phyloP scores from a whole-genome alignment of 2,329 filamentous ascomycete species.

The Sporothrix dimorphospora region DNA sequence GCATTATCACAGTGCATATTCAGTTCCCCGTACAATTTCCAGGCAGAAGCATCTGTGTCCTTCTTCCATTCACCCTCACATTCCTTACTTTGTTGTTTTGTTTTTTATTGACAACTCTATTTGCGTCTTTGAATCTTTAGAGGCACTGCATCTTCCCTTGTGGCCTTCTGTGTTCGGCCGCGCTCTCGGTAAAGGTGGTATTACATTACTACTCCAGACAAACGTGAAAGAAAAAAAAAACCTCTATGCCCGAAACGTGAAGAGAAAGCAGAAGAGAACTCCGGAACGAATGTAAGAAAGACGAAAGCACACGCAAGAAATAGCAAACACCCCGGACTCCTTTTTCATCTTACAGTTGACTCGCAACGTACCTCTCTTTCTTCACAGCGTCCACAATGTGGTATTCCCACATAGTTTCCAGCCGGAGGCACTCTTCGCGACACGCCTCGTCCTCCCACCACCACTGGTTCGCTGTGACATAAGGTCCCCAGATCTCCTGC shows the following conservation, averaged over 20 bases:
- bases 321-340: neutral
- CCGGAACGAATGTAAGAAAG: neutral
- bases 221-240: neutral
- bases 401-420: slow-evolving; percentile 63
- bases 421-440: slow-evolving; percentile 57
- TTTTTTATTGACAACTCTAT: neutral
- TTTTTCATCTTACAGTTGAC: neutral
- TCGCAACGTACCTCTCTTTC: slow-evolving; percentile 27
- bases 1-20: neutral
- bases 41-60: neutral
- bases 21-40: neutral
- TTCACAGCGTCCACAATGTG: slow-evolving; percentile 60
- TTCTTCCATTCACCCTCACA: neutral
- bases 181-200: slow-evolving; percentile 8
- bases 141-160: neutral
- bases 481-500: slow-evolving; percentile 62
- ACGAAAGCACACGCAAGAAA: neutral
- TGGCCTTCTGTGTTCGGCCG: neutral
- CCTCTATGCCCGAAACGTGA: neutral
- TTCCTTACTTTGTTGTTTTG: too few relatives aligned
- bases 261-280: neutral
- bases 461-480: slow-evolving; percentile 55
- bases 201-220: slow-evolving; percentile 11
- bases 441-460: slow-evolving; percentile 65
- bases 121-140: neutral